These are phyloP conservation scores for Tripidium arundinaceum DNA, from an alignment of 202 grass and related monocot genomes.

Conservation along the genomic window DNA sequence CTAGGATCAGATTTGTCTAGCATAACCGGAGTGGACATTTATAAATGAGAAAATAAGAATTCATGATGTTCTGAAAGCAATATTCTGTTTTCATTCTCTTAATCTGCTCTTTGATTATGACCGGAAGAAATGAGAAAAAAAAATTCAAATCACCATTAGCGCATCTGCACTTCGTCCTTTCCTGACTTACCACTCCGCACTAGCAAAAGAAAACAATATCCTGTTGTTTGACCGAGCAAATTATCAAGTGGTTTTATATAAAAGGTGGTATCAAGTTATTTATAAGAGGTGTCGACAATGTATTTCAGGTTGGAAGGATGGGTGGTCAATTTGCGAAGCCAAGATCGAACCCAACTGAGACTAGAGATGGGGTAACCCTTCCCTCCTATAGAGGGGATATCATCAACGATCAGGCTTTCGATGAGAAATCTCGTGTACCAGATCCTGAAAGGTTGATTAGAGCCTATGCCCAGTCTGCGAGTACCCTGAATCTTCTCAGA, in stretches of 20 bases:
- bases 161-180: not conserved
- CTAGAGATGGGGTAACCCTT: slow-evolving; percentile 53
- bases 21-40: not conserved
- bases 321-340: slow-evolving; percentile 80
- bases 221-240: too few relatives aligned
- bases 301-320: slow-evolving; percentile 76
- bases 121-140: not conserved
- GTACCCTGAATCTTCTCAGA: slow-evolving; percentile 73
- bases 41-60: not conserved
- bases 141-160: not conserved
- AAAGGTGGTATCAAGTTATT: not conserved
- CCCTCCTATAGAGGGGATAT: slow-evolving; percentile 69
- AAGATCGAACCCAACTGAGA: slow-evolving; percentile 60
- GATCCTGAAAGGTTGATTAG: slow-evolving; percentile 61
- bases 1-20: not conserved
- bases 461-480: slow-evolving; percentile 69
- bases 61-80: not conserved
- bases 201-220: too few relatives aligned
- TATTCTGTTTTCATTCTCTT: not conserved
- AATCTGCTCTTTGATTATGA: not conserved
- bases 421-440: slow-evolving; percentile 58
- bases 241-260: not conserved
- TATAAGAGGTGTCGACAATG: not conserved
- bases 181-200: not conserved
- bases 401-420: slow-evolving; percentile 57